Conservation (phyloP, 805 yeast genomes). For the Candida railenensis region DNA sequence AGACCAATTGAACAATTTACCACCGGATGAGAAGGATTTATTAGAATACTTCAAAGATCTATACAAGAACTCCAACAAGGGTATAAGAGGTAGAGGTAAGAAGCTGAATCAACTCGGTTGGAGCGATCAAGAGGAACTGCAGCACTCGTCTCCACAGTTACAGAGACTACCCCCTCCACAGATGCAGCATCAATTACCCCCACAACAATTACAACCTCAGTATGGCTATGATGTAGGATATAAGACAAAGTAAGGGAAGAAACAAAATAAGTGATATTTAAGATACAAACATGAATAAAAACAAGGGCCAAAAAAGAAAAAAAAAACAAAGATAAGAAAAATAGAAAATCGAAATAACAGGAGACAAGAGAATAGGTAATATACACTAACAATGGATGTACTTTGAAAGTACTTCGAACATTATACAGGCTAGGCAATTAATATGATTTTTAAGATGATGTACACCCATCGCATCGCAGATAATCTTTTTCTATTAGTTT, state of each 20-base stretch:
- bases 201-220: neutral
- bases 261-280: no score
- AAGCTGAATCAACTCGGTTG: neutral
- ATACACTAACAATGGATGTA: no score
- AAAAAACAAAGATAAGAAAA: no score
- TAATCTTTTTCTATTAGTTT: no score
- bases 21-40: conserved; percentile 64
- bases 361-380: no score
- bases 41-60: conserved; percentile 76
- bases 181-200: neutral
- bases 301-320: no score
- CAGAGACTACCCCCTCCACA: neutral
- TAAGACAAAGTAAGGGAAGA: neutral
- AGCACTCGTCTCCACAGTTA: neutral
- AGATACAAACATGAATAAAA: no score
- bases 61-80: conserved; percentile 86
- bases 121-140: neutral
- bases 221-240: conserved; percentile 4
- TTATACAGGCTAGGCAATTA: no score
- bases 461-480: no score
- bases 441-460: no score
- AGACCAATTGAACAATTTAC: conserved; percentile 45
- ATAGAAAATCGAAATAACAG: no score
- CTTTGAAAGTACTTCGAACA: no score
- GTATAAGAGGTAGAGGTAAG: conserved; percentile 89